Base-by-base conservation (phyloP, 371 early-diverging fungal species). In the Syncephalastrum monosporum region DNA sequence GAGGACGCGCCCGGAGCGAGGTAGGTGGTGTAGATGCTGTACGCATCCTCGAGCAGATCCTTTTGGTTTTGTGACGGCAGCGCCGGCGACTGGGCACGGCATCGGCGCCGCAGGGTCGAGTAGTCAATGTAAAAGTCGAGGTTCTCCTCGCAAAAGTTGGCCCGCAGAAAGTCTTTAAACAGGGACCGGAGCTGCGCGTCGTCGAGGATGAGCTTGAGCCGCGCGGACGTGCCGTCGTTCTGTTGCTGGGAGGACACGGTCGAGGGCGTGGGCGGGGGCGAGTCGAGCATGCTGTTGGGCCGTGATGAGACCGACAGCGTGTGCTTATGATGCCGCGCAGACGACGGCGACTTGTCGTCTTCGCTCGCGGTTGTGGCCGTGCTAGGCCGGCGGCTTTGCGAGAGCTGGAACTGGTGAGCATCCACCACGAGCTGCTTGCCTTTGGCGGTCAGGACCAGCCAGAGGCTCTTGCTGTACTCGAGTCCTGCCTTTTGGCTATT, bases 71-170 rank as follows among this genome's bases (percentile, higher is more conserved):
- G 66, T 14, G 66, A 61, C 5, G 66, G 66, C 58, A 66, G 49
- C 0, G 72, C 71, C 3, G 74, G 75, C 15, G 68, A 72, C 58
- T 71, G 69, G 17, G 60, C 67, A 14, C 73, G 64, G 45, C 56
- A 67, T 61, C 72, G 68, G 56, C 79, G 63, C 44, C 66, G 50
- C 42, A 82, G 24, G 21, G 75, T 67, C 47, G 54, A 67, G 53
- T 75, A 69, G 55, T 91, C 88, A 16, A 84, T 73, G 79, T 83
- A 84, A 50, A 89, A 91, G 42, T 84, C 77, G 29, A 87, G 65
- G 52, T 89, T 91, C 51, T 91, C 91, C 56, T 86, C 87, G 59
- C 88, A 89, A 54, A 84, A 84, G 54, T 87, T 85, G 24, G 82
- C 77, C 16, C 81, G 71, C 21, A 86, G 63, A 61, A 86, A 89